Evolutionary conservation across 2,329 filamentous ascomycete species (phyloP).

Genomic region (Fusarium nodosum): DNA sequence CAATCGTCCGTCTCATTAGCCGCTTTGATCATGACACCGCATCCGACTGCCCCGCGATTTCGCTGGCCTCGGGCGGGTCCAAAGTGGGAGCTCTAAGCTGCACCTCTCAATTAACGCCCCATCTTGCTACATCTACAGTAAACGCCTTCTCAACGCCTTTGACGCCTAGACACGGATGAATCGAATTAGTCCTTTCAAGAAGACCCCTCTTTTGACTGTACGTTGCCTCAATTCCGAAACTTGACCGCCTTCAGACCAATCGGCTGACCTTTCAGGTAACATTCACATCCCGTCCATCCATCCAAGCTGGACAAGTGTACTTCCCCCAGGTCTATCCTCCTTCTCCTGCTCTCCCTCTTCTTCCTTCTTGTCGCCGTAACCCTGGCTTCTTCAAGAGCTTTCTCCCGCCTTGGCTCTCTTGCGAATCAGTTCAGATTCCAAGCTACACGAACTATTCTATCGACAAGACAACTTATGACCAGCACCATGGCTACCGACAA

Average conservation of each 20-base stretch:
- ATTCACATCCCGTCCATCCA: slow-evolving; percentile 24
- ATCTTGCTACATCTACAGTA: slow-evolving; percentile 35
- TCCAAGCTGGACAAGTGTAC: slow-evolving; percentile 51
- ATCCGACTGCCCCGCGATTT: slow-evolving; percentile 47
- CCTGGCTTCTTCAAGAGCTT: slow-evolving; percentile 74
- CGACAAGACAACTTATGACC: slow-evolving; percentile 59
- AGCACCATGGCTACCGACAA: slow-evolving; percentile 74
- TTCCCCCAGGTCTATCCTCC: slow-evolving; percentile 49
- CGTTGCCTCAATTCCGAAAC: slow-evolving; percentile 18
- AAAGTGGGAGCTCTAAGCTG: slow-evolving; percentile 39
- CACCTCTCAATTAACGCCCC: slow-evolving; percentile 34
- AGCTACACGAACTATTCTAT: slow-evolving; percentile 49
- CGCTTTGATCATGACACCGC: slow-evolving; percentile 37
- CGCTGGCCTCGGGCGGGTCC: slow-evolving; percentile 24
- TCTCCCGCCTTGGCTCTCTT: slow-evolving; percentile 70
- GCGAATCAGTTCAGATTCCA: slow-evolving; percentile 67
- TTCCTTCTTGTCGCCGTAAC: slow-evolving; percentile 72
- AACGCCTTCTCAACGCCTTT: slow-evolving; percentile 31
- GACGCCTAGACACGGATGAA: slow-evolving; percentile 29
- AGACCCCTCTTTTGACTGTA: slow-evolving; percentile 44
- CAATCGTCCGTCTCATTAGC: slow-evolving; percentile 1
- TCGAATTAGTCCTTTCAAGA: slow-evolving; percentile 13
- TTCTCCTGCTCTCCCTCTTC: slow-evolving; percentile 63
- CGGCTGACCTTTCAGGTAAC: slow-evolving; percentile 34
- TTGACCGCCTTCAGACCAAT: slow-evolving; percentile 37